These are phyloP conservation scores for Breynia disticha DNA, from an alignment of 441 rosid genomes.

Conservation along the genomic window DNA sequence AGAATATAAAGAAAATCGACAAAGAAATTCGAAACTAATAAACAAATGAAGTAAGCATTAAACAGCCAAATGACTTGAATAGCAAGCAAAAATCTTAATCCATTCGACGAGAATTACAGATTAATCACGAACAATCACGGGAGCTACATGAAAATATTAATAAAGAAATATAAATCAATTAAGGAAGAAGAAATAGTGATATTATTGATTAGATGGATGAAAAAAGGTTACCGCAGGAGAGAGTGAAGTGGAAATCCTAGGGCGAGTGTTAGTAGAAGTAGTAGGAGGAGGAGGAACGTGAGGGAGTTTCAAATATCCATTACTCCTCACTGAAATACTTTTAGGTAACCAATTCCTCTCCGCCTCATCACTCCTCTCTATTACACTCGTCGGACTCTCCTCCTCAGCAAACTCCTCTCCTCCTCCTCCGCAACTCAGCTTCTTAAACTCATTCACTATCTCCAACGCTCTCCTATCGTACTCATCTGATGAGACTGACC, in stretches of 20 bases:
- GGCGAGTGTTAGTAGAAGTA: constrained; percentile 23
- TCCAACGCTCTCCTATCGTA: constrained; percentile 19
- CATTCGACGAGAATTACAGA: too few species aligned
- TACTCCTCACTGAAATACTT: constrained; percentile 57
- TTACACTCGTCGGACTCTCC: constrained; percentile 45
- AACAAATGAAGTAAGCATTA: too few species aligned
- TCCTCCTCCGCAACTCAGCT: constrained; percentile 11
- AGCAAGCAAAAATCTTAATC: too few species aligned
- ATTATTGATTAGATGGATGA: background rate
- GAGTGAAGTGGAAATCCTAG: constrained; percentile 23
- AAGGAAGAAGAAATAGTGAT: background rate
- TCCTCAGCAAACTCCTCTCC: constrained; percentile 23
- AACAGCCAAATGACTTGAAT: too few species aligned
- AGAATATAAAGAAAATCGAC: too few species aligned
- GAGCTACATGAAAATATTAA: too few species aligned
- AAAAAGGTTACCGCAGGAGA: constrained; percentile 21
- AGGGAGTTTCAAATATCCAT: constrained; percentile 34
- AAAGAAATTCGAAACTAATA: too few species aligned
- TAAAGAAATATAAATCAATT: background rate
- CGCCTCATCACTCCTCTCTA: constrained; percentile 24
- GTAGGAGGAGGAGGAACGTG: constrained; percentile 12
- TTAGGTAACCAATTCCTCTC: constrained; percentile 43
- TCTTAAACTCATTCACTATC: constrained; percentile 15
- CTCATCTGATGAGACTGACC: constrained; percentile 18
- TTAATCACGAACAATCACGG: too few species aligned